Base-by-base conservation (phyloP, 495 filamentous ascomycete genomes). In the Amphirosellinia nigrospora region DNA sequence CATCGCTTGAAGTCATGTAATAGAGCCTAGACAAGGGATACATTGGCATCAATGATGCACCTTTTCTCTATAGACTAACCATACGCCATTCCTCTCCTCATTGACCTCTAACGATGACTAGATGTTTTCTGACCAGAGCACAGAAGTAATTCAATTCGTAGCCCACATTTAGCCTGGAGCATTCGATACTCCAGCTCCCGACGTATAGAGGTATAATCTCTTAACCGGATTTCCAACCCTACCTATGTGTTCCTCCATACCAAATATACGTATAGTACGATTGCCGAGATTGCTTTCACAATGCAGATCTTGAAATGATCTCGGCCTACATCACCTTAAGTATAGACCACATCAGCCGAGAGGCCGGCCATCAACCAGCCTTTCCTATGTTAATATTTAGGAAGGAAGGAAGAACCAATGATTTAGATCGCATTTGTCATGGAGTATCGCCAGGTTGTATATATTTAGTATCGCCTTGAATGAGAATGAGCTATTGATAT, bases 131-230 rank as follows among this genome's bases (percentile, higher is more conserved):
- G 15, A 56, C 21, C 32, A 34, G 19, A 6, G 28, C 15, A 2
- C 36, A 16, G 13, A 32, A 36, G 4, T 13, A 6, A 9, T 36
- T 36, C 8, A 30, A 62, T 28, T 45, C 39, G 39, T 62, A 45
- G 13, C 34, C 39, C 39, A 62, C 39, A 62, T 62, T 62, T 62
- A 62, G 59, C 59, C 59, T 62, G 39, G 59, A 43, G 26, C 2
- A 43, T 38, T 45, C 11, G 59, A 38, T 43, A 39, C 5, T 23
- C 21, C 21, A 8, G 36, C 3, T 30, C 23, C 59, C 39, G 19
- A 23, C 59, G 4, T 52, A 6, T 16, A 26, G 34, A 60, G 34
- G 36, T 60, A 60, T 21, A 60, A 28, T 28, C 10, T 52, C 48
- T 36, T 32, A 36, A 56, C 19, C 32, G 53, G 39, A 45, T 15